Conservation (phyloP, 164 flowering plant genomes). For the Tinospora cordifolia region DNA sequence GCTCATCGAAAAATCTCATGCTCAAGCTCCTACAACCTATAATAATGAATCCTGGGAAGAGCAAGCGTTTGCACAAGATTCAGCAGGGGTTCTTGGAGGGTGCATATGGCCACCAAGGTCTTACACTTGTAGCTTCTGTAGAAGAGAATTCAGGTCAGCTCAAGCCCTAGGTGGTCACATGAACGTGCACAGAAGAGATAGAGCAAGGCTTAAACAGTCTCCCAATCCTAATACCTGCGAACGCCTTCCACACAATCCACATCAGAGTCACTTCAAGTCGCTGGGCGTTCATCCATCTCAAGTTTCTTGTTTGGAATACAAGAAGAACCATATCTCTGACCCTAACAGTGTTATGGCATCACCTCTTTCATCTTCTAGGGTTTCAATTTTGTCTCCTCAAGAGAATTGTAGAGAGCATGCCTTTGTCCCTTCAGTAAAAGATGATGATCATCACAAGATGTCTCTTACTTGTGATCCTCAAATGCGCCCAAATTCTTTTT, state of each 20-base stretch:
- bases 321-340: slow-evolving; percentile 26
- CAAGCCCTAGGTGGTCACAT: slow-evolving; percentile 96
- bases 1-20: slow-evolving; percentile 23
- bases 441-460: slow-evolving; percentile 17
- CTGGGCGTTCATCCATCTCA: slow-evolving; percentile 30
- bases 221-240: slow-evolving; percentile 19
- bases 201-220: slow-evolving; percentile 70
- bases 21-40: slow-evolving; percentile 14
- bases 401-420: slow-evolving; percentile 3
- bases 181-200: slow-evolving; percentile 87
- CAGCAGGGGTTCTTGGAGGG: slow-evolving; percentile 69
- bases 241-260: slow-evolving; percentile 14
- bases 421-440: slow-evolving; percentile 18
- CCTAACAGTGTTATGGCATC: too few species aligned
- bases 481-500: slow-evolving; percentile 20
- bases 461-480: slow-evolving; percentile 19
- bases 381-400: slow-evolving; percentile 27
- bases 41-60: slow-evolving; percentile 78
- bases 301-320: slow-evolving; percentile 29
- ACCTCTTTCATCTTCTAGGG: slow-evolving; percentile 33
- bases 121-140: slow-evolving; percentile 77
- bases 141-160: slow-evolving; percentile 84
- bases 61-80: slow-evolving; percentile 83
- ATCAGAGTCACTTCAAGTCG: slow-evolving; percentile 17
- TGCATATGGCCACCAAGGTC: slow-evolving; percentile 92